phyloP scores from a whole-genome alignment of 805 yeast genomes.

The Blastobotrys attinorum region DNA sequence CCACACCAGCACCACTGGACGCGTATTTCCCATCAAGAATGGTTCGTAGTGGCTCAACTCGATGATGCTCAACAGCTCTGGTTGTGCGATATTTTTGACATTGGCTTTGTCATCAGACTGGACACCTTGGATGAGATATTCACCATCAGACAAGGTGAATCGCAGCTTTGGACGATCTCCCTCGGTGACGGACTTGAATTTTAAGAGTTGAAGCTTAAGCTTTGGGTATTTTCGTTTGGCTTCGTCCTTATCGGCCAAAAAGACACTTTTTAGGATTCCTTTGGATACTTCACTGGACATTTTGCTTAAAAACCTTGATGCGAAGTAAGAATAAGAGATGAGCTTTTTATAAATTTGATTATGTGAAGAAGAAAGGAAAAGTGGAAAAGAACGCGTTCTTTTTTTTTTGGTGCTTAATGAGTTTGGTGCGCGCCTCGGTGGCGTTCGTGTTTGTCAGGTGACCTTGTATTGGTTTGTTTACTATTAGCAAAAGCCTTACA shows the following conservation, averaged over 20 bases:
- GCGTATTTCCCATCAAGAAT: not conserved
- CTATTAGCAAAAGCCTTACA: too few relatives aligned
- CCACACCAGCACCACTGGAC: constrained; percentile 3
- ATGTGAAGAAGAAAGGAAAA: too few relatives aligned
- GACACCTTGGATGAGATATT: constrained; percentile 2
- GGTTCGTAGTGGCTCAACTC: constrained; percentile 5
- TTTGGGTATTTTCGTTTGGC: constrained; percentile 1
- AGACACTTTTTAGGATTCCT: not conserved
- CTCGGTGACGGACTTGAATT: not conserved
- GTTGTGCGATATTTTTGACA: not conserved
- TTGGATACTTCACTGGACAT: not conserved
- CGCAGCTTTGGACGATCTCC: constrained; percentile 5
- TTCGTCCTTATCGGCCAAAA: not conserved
- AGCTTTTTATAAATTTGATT: too few relatives aligned
- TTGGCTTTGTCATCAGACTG: not conserved
- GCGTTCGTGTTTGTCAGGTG: too few relatives aligned
- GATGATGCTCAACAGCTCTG: constrained; percentile 3
- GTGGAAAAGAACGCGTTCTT: too few relatives aligned
- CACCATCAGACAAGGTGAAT: constrained; percentile 8
- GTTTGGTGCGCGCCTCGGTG: too few relatives aligned
- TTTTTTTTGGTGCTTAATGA: too few relatives aligned
- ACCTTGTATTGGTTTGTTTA: too few relatives aligned
- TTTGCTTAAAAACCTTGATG: too few relatives aligned
- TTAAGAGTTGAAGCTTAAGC: constrained; percentile 2
- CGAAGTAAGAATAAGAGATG: too few relatives aligned